Evolutionary conservation across 108 stramenopile genomes (phyloP), one percentile per base, ranked within the genome.

Genomic region (Conticribra weissflogii): DNA sequence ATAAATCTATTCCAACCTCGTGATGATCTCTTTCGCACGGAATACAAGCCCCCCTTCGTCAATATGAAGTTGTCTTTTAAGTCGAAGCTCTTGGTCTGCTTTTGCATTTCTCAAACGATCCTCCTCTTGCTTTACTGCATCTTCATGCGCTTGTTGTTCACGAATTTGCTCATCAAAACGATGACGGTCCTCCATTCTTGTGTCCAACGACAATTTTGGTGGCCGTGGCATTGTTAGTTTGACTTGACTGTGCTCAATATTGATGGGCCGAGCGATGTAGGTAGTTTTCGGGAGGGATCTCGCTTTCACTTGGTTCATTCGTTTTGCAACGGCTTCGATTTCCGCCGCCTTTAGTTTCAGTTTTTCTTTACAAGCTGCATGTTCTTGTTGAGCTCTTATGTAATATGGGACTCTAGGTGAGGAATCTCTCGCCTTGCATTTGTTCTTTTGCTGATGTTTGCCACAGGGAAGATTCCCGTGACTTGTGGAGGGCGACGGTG

Each of bases 11-110:
- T 54, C 22, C 28, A 63, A 72, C 46, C 47, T 54, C 27, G 64
- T 72, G 4, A 28, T 28, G 24, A 72, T 64, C 31, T 51, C 29
- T 14, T 21, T 56, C 14, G 72, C 63, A 27, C 52, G 48, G 31
- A 72, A 72, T n/a, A 60, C 62, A n/a, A 72, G 34, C 0, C 72
- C 72, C 15, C 72, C 72, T 25, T 72, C 72, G 19, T 72, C 63
- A 23, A 59, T 45, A 30, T 51, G 55, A 17, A 30, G 50, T 46
- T 28, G 33, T 31, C 72, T 64, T 31, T 50, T 55, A 0, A 30
- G 54, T 25, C 55, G 53, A 29, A 75, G 54, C 32, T 75, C 74
- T 49, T 67, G 53, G 21, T 67, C 74, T 31, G 66, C 66, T 41
- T 46, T 45, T 34, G 61, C 63, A 22, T 52, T 23, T 45, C 55